Base-by-base conservation (phyloP, 1,284 basidiomycete genomes). In the Omphalotus olearius region DNA sequence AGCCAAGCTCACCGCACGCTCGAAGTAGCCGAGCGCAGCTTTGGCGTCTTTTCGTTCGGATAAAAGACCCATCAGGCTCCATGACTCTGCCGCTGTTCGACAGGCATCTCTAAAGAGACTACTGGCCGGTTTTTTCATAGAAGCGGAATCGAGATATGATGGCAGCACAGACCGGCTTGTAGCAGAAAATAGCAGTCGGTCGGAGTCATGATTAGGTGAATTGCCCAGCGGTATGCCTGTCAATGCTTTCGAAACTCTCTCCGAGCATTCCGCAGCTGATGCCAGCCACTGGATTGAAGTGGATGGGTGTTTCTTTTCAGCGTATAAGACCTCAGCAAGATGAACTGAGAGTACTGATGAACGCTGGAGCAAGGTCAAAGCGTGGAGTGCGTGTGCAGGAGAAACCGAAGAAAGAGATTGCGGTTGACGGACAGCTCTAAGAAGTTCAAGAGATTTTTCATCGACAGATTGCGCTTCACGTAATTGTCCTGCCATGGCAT, bases 311-410 rank as follows among this genome's bases (percentile, higher is more conserved):
- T 67, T 67, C 35, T 70, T 70, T 39, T 76, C 73, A 5, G 83
- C 87, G 60, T 87, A 78, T 4, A 79, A 66, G 6, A 93, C 87
- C 62, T 91, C 87, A 0, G 88, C 88, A 13, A 82, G 77, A 62
- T 93, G 89, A 16, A 90, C 75, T 3, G 80, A 81, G 42, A 93
- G 68, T 3, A 93, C 69, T 4, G 91, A 80, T 4, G 82, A 77
- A 20, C 88, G 85, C 53, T 91, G 87, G 35, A 85, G 74, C 36
- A 91, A 66, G 66, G 82, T 91, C 6, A 88, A 66, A 1, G 72
- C 67, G 62, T 93, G 88, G 35, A 90, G 69, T 9, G 74, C 70
- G 56, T 85, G 76, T 10, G 83, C 75, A n/a, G 79, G 70, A 23
- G 82, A 73, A 11, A 73, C 64, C 3, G 71, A 59, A 6, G 71